Evolutionary conservation across 768 basidiomycete genomes (phyloP).

Genomic region (Podaxis carcinomalis): DNA sequence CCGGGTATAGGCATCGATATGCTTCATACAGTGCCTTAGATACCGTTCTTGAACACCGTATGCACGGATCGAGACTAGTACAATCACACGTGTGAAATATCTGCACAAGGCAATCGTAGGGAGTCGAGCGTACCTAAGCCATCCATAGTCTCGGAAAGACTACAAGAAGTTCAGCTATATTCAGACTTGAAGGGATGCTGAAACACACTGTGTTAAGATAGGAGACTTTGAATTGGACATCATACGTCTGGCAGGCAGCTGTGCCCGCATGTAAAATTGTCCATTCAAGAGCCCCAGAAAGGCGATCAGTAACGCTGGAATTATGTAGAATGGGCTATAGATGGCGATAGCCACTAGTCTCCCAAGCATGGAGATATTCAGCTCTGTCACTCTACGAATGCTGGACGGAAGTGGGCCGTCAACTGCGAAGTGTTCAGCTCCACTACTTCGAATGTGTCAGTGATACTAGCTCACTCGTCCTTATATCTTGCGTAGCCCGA

Average conservation of each 20-base stretch:
- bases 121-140: constrained; percentile 38
- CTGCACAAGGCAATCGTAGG: neutral
- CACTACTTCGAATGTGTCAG: constrained; percentile 14
- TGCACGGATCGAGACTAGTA: constrained; percentile 52
- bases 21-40: constrained; percentile 36
- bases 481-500: constrained; percentile 45
- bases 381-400: constrained; percentile 24
- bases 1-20: constrained; percentile 51
- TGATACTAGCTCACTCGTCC: constrained; percentile 28
- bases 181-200: constrained; percentile 20
- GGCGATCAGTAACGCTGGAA: constrained; percentile 37
- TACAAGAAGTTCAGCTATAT: neutral
- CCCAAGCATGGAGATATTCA: constrained; percentile 28
- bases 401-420: constrained; percentile 36
- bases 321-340: constrained; percentile 37
- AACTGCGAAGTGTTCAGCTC: constrained; percentile 27
- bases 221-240: constrained; percentile 30
- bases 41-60: constrained; percentile 53
- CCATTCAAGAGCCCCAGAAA: constrained; percentile 37
- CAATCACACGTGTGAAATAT: neutral
- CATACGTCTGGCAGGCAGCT: constrained; percentile 33
- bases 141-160: constrained; percentile 32
- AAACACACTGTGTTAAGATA: constrained; percentile 37
- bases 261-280: constrained; percentile 37
- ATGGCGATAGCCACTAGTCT: constrained; percentile 37